Base-by-base conservation (phyloP, 2,329 filamentous ascomycete species). In the Pseudogymnoascus sp. region DNA sequence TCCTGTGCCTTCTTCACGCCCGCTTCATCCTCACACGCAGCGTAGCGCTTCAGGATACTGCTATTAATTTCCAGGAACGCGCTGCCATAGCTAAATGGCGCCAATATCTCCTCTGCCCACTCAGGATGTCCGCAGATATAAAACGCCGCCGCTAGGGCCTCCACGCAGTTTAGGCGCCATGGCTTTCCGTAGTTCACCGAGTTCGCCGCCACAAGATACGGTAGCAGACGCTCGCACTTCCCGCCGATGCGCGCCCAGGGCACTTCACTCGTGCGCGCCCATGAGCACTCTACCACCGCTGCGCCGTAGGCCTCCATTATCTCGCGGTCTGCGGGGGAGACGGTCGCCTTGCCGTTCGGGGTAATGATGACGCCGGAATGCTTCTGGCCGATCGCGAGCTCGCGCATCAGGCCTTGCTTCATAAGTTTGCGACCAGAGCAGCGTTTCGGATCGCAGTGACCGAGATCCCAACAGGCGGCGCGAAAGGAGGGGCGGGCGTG, bases 381-480 rank as follows among this genome's bases (percentile, higher is more conserved):
- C 69, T 93, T 93, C 77, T 97, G 93, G 62, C 95, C 95, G 63
- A 97, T 82, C 71, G 93, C 87, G 62, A 99, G 83, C 72, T 96
- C 90, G 69, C 95, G 89, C 91, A 99, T 97, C 71, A 97, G 81
- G 2, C 93, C 93, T 63, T 96, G 84, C 67, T 89, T 88, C 84
- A 99, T 96, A 36, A 99, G 83, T 67, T 91, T 88, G 79, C 99
- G 99, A 34, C 95, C 95, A 0, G 93, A 97, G 78, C 95, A 99
- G 70, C 93, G 83, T 76, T 97, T 97, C 7, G 93, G 91, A 73
- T 99, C 95, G 80, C 95, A 99, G 79, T 99, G 95, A 66, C 93
- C 93, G 36, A 99, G 82, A 73, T 99, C 95, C 95, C 95, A 99
- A 75, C 93, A 97, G 64, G 93, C 95, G 59, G 95, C 93, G 78